Evolutionary conservation across 2,329 filamentous ascomycete species (phyloP).

Genomic region (Diaporthe sp.): DNA sequence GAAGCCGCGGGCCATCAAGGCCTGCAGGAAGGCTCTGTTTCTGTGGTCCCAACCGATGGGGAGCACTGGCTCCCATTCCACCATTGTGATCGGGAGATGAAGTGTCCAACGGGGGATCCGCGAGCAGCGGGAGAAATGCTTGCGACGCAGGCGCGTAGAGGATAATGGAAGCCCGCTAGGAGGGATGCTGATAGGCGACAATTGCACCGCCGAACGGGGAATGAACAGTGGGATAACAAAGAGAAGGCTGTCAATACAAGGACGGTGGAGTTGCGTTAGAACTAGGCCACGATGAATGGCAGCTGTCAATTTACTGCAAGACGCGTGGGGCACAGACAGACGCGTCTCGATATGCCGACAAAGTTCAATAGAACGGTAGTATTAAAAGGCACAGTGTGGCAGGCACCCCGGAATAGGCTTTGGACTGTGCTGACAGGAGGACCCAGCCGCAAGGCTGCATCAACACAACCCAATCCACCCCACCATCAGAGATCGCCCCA

Average conservation of each 20-base stretch:
- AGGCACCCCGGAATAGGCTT: not conserved
- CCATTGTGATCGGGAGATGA: not conserved
- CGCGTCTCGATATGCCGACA: constrained; percentile 11
- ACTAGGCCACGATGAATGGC: not conserved
- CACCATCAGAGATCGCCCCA: constrained; percentile 7
- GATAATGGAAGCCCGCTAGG: not conserved
- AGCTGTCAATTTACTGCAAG: not conserved
- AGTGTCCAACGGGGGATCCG: not conserved
- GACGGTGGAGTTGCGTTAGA: not conserved
- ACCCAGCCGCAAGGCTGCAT: constrained; percentile 26
- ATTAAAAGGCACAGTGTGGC: constrained; percentile 11
- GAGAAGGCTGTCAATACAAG: not conserved
- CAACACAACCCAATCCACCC: constrained; percentile 3
- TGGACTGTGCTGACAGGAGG: constrained; percentile 10
- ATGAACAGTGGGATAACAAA: not conserved
- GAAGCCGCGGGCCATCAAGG: constrained; percentile 82
- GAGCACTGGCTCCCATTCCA: constrained; percentile 52
- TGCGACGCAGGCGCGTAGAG: not conserved
- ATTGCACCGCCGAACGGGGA: not conserved
- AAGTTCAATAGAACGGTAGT: not conserved
- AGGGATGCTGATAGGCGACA: not conserved
- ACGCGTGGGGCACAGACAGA: constrained; percentile 8
- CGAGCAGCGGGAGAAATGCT: not conserved
- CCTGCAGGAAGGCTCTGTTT: constrained; percentile 92
- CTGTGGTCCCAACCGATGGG: constrained; percentile 66